phyloP scores from a whole-genome alignment of 305 asterid species.

The Nicotiana rustica region DNA sequence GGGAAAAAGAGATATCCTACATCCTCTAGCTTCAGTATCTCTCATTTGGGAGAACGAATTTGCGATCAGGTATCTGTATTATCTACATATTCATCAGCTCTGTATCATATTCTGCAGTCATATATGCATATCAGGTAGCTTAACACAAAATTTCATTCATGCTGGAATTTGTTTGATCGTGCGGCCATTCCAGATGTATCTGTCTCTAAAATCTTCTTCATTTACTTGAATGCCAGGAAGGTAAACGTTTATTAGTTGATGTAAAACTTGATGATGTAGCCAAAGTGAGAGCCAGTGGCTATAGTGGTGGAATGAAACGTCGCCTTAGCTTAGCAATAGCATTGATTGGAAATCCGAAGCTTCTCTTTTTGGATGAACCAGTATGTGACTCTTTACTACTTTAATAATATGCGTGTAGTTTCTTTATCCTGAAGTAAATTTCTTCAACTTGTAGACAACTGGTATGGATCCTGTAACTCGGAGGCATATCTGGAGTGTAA shows the following conservation, averaged over 20 bases:
- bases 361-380: conserved; percentile 29
- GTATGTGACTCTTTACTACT: neutral
- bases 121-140: no score
- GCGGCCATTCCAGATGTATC: neutral
- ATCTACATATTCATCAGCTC: neutral
- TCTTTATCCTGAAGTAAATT: neutral
- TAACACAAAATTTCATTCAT: neutral
- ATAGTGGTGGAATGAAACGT: conserved; percentile 33
- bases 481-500: conserved; percentile 41
- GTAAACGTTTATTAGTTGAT: neutral
- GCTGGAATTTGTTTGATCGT: neutral
- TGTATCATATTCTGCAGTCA: neutral
- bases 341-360: conserved; percentile 26
- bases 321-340: conserved; percentile 5
- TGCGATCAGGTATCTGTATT: neutral
- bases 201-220: neutral
- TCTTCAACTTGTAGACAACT: conserved; percentile 35
- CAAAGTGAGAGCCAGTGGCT: conserved; percentile 31
- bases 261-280: conserved; percentile 27
- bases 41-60: neutral
- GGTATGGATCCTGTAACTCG: conserved; percentile 44
- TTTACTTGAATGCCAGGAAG: conserved; percentile 23
- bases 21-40: neutral
- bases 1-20: neutral
- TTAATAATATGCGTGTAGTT: neutral